Evolutionary conservation across 371 early-diverging fungal species (phyloP).

Genomic region (Umbelopsis sp.): DNA sequence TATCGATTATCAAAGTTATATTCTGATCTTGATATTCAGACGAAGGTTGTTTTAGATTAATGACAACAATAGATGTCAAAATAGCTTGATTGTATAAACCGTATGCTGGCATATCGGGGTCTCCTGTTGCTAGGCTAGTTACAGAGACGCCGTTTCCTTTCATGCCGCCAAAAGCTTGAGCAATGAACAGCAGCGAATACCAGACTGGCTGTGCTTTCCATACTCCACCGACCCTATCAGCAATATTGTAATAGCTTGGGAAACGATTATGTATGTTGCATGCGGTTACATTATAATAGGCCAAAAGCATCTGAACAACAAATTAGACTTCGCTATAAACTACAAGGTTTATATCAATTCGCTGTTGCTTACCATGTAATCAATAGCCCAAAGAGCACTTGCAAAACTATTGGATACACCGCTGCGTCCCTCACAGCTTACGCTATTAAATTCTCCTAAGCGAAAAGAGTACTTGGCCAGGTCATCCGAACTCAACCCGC

Average conservation of each 20-base stretch:
- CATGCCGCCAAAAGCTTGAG: background rate
- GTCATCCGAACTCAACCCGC: background rate
- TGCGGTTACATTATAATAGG: constrained; percentile 4
- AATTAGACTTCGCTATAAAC: background rate
- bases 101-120: background rate
- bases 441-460: constrained; percentile 10
- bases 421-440: background rate
- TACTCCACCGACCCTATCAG: background rate
- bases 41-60: background rate
- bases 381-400: background rate
- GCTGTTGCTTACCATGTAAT: constrained; percentile 4
- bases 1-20: background rate
- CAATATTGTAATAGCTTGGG: constrained; percentile 9
- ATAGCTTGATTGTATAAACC: background rate
- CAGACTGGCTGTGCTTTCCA: constrained; percentile 3
- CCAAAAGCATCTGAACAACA: background rate
- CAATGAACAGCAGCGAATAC: background rate
- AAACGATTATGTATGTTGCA: constrained; percentile 2
- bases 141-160: background rate
- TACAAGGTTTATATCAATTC: background rate
- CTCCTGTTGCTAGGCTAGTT: background rate
- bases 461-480: background rate
- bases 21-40: background rate
- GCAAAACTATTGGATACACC: constrained; percentile 5
- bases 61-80: background rate